These are phyloP conservation scores for Diphasiastrum complanatum DNA, from an alignment of 83 land plant species.

Conservation along the genomic window DNA sequence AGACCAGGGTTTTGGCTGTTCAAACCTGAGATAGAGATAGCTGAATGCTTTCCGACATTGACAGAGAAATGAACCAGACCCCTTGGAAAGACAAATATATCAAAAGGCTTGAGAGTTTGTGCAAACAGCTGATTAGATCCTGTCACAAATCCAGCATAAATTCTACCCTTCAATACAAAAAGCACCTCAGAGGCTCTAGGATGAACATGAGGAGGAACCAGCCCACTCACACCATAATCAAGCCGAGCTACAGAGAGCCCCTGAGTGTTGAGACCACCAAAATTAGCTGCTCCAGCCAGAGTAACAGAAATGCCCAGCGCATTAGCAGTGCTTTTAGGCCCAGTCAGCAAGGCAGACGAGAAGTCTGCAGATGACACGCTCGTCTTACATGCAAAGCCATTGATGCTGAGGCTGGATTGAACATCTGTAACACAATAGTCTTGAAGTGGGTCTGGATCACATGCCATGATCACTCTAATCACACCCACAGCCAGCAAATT, in stretches of 20 bases:
- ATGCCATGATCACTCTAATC: too few species aligned
- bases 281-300: background rate
- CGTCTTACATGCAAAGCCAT: slow-evolving; percentile 2
- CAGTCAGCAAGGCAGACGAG: background rate
- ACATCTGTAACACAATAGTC: background rate
- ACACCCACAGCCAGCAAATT: too few species aligned
- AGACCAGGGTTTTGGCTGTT: background rate
- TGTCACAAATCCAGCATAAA: background rate
- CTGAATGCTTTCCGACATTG: background rate
- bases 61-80: background rate
- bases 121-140: background rate
- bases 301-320: background rate
- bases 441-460: background rate
- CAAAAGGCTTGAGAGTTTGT: background rate
- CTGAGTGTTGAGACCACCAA: slow-evolving; percentile 1
- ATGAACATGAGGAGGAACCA: background rate
- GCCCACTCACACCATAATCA: background rate
- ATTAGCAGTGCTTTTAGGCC: background rate
- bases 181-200: background rate
- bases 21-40: background rate
- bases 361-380: background rate
- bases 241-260: background rate
- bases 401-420: background rate
- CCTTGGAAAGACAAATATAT: background rate
- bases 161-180: background rate